Evolutionary conservation across 2,329 filamentous ascomycete species (phyloP), one percentile per base, ranked within the genome.

Genomic region (Ilyonectria destructans): DNA sequence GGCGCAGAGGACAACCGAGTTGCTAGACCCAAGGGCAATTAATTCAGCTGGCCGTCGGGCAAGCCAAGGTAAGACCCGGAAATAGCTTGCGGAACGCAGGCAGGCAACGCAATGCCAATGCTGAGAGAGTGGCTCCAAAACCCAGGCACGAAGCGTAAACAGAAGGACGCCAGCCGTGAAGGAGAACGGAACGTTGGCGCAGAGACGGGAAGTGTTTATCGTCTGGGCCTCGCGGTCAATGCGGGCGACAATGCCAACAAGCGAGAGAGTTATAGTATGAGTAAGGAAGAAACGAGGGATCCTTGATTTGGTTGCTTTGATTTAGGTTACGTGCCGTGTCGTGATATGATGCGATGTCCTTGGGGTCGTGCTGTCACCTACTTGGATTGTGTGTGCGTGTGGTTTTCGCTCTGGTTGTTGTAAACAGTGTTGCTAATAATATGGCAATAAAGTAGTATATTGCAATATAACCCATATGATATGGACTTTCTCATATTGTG

Each of bases 41-140:
- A 51, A 37, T 37, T 43, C 29, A 48, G 43, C 56, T 48, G 17
- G 17, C 6, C 49, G 58, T 46, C 58, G 19, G 59, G 51, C 19
- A 54, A 62, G 58, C 48, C 51, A 52, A 33, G 43, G 45, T 35
- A 46, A 61, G 46, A 46, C n/a, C 45, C 43, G 57, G 58, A 48
- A 46, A 51, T 60, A 60, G 46, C n/a, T 45, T 60, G 46, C 58
- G 58, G 58, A 60, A 60, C 49, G 58, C 33, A 62, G 54, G 31
- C 61, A 63, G 45, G 54, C 52, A 62, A 62, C 48, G 58, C 48
- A 23, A 60, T 60, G 58, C 58, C 37, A 61, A 51, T 35, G 37
- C 37, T 19, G 60, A 57, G 61, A 58, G 26, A 62, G 60, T 43
- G 54, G 59, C 40, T 46, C 48, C 26, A 64, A 33, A 58, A 49